phyloP scores from a whole-genome alignment of 1,284 basidiomycete species.

The Chiua sp. region DNA sequence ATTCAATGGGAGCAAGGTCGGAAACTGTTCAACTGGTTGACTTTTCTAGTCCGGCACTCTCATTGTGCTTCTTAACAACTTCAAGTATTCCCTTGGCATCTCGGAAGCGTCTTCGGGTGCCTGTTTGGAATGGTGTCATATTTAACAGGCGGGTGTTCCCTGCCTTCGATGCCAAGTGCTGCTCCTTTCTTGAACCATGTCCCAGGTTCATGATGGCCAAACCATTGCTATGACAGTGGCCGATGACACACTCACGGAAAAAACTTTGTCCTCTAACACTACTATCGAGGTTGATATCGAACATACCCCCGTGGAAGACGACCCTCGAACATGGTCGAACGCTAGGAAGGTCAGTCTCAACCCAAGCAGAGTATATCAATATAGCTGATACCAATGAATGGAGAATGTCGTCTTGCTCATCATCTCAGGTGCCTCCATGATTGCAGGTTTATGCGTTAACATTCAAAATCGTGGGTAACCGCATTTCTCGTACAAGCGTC shows the following conservation, averaged over 20 bases:
- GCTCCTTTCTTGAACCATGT: slow-evolving; percentile 13
- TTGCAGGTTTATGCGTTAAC: slow-evolving; percentile 71
- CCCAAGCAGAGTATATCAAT: neutral
- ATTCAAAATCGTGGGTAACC: slow-evolving; percentile 68
- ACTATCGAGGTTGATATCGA: slow-evolving; percentile 61
- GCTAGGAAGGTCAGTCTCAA: slow-evolving; percentile 61
- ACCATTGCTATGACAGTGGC: neutral
- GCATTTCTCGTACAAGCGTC: slow-evolving; percentile 7
- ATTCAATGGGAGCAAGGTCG: neutral
- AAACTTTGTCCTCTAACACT: neutral
- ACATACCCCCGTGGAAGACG: slow-evolving; percentile 71
- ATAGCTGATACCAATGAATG: neutral
- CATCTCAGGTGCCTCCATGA: slow-evolving; percentile 66
- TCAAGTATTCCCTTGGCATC: neutral
- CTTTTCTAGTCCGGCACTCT: neutral
- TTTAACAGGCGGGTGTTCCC: slow-evolving; percentile 10
- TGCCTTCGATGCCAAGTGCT: neutral
- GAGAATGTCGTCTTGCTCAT: slow-evolving; percentile 62
- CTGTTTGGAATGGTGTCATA: neutral
- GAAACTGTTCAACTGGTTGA: slow-evolving; percentile 13
- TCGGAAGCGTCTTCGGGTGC: neutral
- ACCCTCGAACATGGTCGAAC: slow-evolving; percentile 78
- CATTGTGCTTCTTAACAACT: neutral
- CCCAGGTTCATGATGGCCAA: slow-evolving; percentile 2
- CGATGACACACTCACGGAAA: neutral